Conservation (phyloP, 2,329 filamentous ascomycete genomes). For the Colletotrichum sp. region DNA sequence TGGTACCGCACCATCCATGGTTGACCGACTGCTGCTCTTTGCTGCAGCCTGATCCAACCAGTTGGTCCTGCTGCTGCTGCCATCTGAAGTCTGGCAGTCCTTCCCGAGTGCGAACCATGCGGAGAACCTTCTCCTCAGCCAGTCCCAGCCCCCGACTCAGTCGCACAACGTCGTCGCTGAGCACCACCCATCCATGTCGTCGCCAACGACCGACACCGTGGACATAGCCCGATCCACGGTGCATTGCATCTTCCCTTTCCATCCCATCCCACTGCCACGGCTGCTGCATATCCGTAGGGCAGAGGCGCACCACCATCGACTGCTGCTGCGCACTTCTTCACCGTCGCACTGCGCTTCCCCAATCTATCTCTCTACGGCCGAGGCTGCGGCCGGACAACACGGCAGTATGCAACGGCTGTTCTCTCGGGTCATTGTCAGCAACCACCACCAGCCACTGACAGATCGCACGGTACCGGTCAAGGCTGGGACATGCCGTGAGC, state of each 20-base stretch:
- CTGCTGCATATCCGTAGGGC: not conserved
- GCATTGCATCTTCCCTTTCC: slow-evolving; percentile 8
- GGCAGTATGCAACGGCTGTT: not conserved
- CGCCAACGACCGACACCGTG: not conserved
- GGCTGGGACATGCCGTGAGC: not conserved
- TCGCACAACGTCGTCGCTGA: not conserved
- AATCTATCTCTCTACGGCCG: not conserved
- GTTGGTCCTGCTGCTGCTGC: not conserved
- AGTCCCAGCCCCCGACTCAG: not conserved
- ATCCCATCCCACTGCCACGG: not conserved
- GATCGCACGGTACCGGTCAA: not conserved
- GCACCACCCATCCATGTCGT: not conserved
- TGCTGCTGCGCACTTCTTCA: not conserved
- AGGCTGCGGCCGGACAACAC: not conserved
- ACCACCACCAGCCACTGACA: not conserved
- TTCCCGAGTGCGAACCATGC: slow-evolving; percentile 3
- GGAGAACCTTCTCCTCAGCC: not conserved
- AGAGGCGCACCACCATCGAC: not conserved
- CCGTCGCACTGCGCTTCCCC: not conserved
- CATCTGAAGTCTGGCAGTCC: slow-evolving; percentile 4
- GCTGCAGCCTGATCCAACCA: slow-evolving; percentile 13
- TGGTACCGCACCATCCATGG: not conserved
- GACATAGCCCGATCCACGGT: slow-evolving; percentile 14
- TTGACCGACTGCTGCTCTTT: not conserved
- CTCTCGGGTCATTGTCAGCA: not conserved